These are phyloP conservation scores for Saccharomyces hybrid DNA, from an alignment of 1,139 yeast genomes.

Conservation along the genomic window DNA sequence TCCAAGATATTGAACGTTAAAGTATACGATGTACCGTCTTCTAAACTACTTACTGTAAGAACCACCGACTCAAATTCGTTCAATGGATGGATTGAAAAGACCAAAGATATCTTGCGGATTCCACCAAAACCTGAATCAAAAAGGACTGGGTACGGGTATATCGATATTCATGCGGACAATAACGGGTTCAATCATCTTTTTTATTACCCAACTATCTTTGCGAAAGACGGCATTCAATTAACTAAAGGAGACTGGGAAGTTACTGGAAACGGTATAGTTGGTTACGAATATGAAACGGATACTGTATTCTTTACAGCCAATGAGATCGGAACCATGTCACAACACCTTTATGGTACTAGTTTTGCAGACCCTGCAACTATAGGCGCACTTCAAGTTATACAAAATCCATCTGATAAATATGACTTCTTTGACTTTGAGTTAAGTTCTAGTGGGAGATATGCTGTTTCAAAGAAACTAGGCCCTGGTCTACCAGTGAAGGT, in stretches of 20 bases:
- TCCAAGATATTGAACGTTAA: constrained; percentile 45
- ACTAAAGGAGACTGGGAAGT: constrained; percentile 69
- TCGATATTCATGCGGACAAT: constrained; percentile 61
- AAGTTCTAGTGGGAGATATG: constrained; percentile 28
- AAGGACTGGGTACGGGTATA: constrained; percentile 47
- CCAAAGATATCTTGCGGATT: constrained; percentile 23
- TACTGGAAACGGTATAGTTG: constrained; percentile 43
- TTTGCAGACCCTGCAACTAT: constrained; percentile 16
- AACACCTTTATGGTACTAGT: constrained; percentile 46
- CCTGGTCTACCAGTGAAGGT: constrained; percentile 21
- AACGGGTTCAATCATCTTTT: constrained; percentile 64
- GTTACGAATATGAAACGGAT: constrained; percentile 46
- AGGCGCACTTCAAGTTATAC: constrained; percentile 12
- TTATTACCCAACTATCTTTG: constrained; percentile 44
- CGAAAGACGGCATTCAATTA: constrained; percentile 41
- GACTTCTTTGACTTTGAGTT: constrained; percentile 24
- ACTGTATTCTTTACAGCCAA: constrained; percentile 60
- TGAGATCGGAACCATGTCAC: constrained; percentile 45
- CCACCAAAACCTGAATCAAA: constrained; percentile 33
- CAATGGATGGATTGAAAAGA: constrained; percentile 47
- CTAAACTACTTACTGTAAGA: constrained; percentile 36
- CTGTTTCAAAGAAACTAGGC: constrained; percentile 22
- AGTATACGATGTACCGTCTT: constrained; percentile 35
- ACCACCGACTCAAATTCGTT: constrained; percentile 38
- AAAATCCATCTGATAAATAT: constrained; percentile 16